Evolutionary conservation across 2,329 filamentous ascomycete genomes (phyloP), one percentile per base, ranked within the genome.

Genomic region (Colletotrichum lini): DNA sequence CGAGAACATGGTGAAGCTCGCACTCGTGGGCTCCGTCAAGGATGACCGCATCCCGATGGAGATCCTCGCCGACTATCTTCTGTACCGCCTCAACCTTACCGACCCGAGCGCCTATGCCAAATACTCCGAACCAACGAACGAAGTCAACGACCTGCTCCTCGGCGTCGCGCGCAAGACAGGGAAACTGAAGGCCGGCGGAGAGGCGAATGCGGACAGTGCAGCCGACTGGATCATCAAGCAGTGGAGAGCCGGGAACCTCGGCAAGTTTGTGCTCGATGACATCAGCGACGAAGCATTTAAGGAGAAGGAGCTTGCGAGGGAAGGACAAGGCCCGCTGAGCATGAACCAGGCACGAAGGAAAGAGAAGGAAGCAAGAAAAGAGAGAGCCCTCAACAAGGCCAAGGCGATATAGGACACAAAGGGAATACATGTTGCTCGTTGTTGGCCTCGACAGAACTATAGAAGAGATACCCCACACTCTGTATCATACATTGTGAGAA

Each of bases 1-100:
- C 18, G 93, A 96, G 79, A 90, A 91, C 56, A 99, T 99, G 96
- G 86, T 99, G 73, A 98, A 98, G 82, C 88, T 99, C n/a, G 93
- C 95, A 2, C 88, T 98, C 0, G 95, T 94, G 62, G 94, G 96
- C 23, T 94, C 93, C 80, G 94, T 99, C 65, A 97, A 97, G 80
- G 94, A 98, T 79, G 93, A 93, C 0, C 88, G 98, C 47, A 91
- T 99, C 64, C 88, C 92, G 1, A 88, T 92, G 18, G 89, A 93
- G 70, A 93, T 93, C 30, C 83, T 98, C 13, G 95, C 93, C 44
- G 96, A 99, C 79, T 99, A 98, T 80, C 86, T 98, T 23, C 89
- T 99, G 9, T 98, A 90, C 82, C 91, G 91, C 66, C 86, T 98
- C 69, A 99, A 99, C 79, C 82, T 87, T 47, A 84, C 87, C 69